Conservation (phyloP, 257 asterid genomes). For the Nicotiana paniculata region DNA sequence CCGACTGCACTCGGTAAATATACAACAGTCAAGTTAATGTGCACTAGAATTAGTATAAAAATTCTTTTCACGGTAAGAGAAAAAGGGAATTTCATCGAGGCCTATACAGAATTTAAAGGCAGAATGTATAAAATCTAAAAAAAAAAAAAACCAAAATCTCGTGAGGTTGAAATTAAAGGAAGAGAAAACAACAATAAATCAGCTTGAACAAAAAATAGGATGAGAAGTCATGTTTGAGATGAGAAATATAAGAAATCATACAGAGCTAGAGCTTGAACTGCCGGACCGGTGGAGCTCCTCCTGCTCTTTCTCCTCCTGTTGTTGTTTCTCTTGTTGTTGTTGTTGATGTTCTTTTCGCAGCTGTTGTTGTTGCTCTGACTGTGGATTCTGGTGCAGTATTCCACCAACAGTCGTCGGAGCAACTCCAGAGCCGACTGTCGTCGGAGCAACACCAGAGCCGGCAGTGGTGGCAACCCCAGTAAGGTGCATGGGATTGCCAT, state of each 20-base stretch:
- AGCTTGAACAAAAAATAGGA: neutral
- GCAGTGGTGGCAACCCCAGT: slow-evolving; percentile 54
- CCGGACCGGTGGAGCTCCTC: slow-evolving; percentile 42
- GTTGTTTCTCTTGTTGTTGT: neutral
- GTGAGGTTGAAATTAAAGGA: neutral
- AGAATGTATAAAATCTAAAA: neutral
- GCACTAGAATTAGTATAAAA: too few species aligned
- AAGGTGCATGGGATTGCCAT: slow-evolving; percentile 72
- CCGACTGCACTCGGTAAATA: slow-evolving; percentile 32
- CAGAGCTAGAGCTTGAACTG: slow-evolving; percentile 74
- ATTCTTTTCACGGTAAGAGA: too few species aligned
- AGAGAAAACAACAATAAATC: too few species aligned
- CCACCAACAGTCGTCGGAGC: neutral
- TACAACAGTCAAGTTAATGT: too few species aligned
- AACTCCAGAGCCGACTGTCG: neutral
- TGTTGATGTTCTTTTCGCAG: neutral
- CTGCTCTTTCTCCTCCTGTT: slow-evolving; percentile 12
- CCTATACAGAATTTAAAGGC: too few species aligned
- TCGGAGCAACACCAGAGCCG: neutral
- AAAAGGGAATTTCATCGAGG: too few species aligned
- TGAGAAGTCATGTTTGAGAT: neutral
- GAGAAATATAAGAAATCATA: slow-evolving; percentile 5
- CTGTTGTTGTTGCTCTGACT: neutral
- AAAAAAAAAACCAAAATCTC: too few species aligned
- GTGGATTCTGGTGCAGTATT: neutral